Evolutionary conservation across 1,284 basidiomycete species (phyloP).

Genomic region (Cryptococcus hybrid): DNA sequence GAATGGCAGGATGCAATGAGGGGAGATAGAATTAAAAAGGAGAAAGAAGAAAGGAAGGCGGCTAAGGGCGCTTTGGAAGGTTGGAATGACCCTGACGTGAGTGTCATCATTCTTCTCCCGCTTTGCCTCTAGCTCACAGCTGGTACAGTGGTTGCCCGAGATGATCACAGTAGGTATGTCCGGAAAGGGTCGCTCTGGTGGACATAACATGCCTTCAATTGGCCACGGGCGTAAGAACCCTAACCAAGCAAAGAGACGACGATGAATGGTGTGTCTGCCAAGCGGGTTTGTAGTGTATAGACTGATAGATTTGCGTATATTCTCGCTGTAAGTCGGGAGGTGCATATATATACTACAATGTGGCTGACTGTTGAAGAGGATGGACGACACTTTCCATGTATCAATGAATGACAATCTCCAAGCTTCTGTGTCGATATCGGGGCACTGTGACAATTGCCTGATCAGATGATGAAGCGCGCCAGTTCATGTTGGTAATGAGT

Average conservation of each 20-base stretch:
- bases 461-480: too few species aligned
- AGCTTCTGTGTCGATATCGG: too few species aligned
- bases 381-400: too few species aligned
- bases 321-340: too few species aligned
- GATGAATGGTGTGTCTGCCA: slow-evolving; percentile 6
- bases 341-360: too few species aligned
- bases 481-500: too few species aligned
- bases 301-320: too few species aligned
- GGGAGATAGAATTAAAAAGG: slow-evolving; percentile 65
- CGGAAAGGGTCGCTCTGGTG: slow-evolving; percentile 67
- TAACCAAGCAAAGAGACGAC: slow-evolving; percentile 48
- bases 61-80: slow-evolving; percentile 63
- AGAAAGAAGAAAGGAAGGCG: slow-evolving; percentile 74
- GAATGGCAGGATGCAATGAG: slow-evolving; percentile 81
- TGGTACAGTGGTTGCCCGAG: slow-evolving; percentile 70
- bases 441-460: too few species aligned
- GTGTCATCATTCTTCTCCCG: slow-evolving; percentile 11
- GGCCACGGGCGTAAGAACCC: slow-evolving; percentile 84
- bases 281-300: too few species aligned
- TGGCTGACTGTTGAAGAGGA: too few species aligned
- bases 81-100: slow-evolving; percentile 88
- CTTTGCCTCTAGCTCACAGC: not conserved
- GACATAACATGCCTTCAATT: slow-evolving; percentile 68
- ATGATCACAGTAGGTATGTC: slow-evolving; percentile 72
- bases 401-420: too few species aligned